Conservation (phyloP, 345 rosid species). For the Balakata baccata region DNA sequence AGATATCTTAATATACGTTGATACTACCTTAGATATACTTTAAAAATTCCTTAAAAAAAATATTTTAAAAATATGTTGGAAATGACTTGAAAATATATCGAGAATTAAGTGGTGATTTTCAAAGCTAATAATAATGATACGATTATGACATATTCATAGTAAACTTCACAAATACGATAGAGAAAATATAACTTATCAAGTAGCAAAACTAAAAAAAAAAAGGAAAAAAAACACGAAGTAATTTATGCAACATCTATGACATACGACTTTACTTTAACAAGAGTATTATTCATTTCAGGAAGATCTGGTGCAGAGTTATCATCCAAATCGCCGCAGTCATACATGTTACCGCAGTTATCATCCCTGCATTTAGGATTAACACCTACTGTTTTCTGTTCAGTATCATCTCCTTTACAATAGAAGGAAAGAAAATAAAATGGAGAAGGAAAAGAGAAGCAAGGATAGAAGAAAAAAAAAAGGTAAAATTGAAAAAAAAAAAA, state of each 20-base stretch:
- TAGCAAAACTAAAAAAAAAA: neutral
- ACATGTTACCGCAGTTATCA: conserved; percentile 33
- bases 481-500: too few species aligned
- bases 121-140: too few species aligned
- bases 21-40: too few species aligned
- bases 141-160: neutral
- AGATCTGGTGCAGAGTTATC: conserved; percentile 55
- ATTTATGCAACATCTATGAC: neutral
- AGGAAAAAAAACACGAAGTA: neutral
- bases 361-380: conserved; percentile 44
- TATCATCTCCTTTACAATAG: conserved; percentile 52
- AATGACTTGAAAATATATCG: too few species aligned
- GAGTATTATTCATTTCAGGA: conserved; percentile 45
- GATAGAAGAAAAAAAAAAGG: too few species aligned
- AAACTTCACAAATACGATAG: neutral
- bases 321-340: conserved; percentile 51
- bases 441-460: too few species aligned
- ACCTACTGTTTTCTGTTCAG: conserved; percentile 33
- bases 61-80: too few species aligned
- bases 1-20: too few species aligned
- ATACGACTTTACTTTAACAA: conserved; percentile 56
- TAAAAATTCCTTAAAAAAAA: too few species aligned
- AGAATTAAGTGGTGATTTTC: too few species aligned
- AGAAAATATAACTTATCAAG: conserved; percentile 5
- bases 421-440: too few species aligned